These are phyloP conservation scores for Wickerhamomyces sydowiorum DNA, from an alignment of 805 yeast species.

Conservation along the genomic window DNA sequence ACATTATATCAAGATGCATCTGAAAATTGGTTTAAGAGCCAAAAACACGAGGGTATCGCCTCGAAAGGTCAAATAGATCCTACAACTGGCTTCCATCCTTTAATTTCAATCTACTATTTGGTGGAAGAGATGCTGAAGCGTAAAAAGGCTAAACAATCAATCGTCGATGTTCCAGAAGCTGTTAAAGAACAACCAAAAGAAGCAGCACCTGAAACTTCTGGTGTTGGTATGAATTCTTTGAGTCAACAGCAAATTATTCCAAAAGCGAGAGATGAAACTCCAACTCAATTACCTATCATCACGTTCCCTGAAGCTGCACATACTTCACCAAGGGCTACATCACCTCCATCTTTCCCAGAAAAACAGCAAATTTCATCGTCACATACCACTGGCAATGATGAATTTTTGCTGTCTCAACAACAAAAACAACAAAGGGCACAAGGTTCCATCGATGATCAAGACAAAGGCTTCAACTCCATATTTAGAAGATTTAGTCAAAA, in stretches of 20 bases:
- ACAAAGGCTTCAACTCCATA: constrained; percentile 22
- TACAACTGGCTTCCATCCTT: constrained; percentile 81
- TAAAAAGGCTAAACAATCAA: constrained; percentile 51
- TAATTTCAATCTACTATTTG: constrained; percentile 78
- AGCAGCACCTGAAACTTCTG: constrained; percentile 6
- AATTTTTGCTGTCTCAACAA: constrained; percentile 27
- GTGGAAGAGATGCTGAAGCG: constrained; percentile 81
- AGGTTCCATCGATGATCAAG: constrained; percentile 8
- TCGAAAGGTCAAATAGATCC: constrained; percentile 39
- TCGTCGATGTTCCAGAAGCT: constrained; percentile 23
- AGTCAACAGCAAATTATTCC: constrained; percentile 13
- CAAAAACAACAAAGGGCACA: constrained; percentile 31
- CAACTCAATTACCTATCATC: constrained; percentile 33
- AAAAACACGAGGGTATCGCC: constrained; percentile 29
- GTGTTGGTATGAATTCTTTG: too few species aligned
- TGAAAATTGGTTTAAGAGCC: constrained; percentile 61
- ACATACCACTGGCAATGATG: constrained; percentile 31
- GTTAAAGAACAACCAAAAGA: constrained; percentile 13
- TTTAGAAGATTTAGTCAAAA: constrained; percentile 25
- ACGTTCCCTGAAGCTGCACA: constrained; percentile 44
- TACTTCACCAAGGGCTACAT: constrained; percentile 44
- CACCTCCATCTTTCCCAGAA: constrained; percentile 35
- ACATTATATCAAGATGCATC: constrained; percentile 59
- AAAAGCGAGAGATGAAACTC: constrained; percentile 19
- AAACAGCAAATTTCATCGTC: constrained; percentile 38